Percentiles rank a stretch among this genome's conserved stretches.
These are phyloP conservation scores for Iberis pinnata DNA, from an alignment of 345 rosid species.

Conservation along the genomic window DNA sequence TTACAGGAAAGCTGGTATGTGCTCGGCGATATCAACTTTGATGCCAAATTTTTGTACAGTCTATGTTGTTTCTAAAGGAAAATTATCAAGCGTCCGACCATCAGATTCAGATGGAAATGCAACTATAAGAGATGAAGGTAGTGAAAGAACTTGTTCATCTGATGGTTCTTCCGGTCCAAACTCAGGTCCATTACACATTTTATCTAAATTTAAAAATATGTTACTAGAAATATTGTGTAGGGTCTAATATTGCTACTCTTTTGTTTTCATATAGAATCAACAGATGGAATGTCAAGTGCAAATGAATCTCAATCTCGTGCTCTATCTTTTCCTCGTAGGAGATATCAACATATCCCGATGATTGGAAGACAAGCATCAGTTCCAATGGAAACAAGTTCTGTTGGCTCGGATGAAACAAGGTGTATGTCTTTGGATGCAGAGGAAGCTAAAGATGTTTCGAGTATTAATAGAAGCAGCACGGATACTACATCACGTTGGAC, in stretches of 20 bases:
- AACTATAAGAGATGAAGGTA: slow-evolving; percentile 47
- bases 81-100: slow-evolving; percentile 61
- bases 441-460: slow-evolving; percentile 28
- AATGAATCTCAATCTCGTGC: slow-evolving; percentile 21
- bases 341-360: slow-evolving; percentile 9
- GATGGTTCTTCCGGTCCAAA: slow-evolving; percentile 35
- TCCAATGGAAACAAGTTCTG: slow-evolving; percentile 35
- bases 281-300: slow-evolving; percentile 20
- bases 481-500: slow-evolving; percentile 34
- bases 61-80: slow-evolving; percentile 70
- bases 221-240: neutral
- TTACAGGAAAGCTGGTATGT: slow-evolving; percentile 39
- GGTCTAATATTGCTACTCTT: slow-evolving; percentile 1
- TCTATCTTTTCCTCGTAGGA: slow-evolving; percentile 23
- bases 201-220: slow-evolving; percentile 2
- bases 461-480: slow-evolving; percentile 29
- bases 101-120: slow-evolving; percentile 52
- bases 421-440: slow-evolving; percentile 35
- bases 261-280: slow-evolving; percentile 19
- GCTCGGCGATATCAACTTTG: slow-evolving; percentile 54
- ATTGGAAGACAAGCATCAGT: slow-evolving; percentile 22
- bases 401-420: slow-evolving; percentile 32
- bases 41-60: slow-evolving; percentile 70
- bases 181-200: slow-evolving; percentile 23
- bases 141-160: slow-evolving; percentile 39